A percentile compares a stretch with the other conserved stretches of the same genome.
Evolutionary conservation across 2,329 filamentous ascomycete genomes (phyloP).

Genomic region (Phaeosphaeria sp.): DNA sequence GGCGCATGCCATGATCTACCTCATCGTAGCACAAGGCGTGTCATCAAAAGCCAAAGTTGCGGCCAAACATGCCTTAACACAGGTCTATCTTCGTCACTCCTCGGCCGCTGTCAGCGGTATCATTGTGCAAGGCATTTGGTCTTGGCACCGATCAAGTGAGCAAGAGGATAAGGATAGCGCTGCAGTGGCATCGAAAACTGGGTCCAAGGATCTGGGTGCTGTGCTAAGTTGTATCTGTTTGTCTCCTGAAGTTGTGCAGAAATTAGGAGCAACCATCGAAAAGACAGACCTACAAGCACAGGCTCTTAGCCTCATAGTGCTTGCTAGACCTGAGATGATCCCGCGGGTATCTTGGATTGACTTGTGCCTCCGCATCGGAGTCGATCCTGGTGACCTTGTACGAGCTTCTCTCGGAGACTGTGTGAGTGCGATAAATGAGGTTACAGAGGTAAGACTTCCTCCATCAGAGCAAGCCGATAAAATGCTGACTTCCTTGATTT

Average conservation of each 20-base stretch:
- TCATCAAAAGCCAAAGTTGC: constrained; percentile 69
- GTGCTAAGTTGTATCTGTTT: constrained; percentile 70
- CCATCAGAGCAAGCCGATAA: constrained; percentile 14
- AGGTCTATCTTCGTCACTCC: constrained; percentile 65
- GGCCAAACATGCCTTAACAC: constrained; percentile 67
- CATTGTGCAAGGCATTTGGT: constrained; percentile 78
- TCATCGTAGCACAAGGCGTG: constrained; percentile 69
- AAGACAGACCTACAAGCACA: constrained; percentile 68
- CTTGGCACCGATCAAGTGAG: constrained; percentile 74
- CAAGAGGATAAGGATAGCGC: constrained; percentile 79
- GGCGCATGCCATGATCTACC: constrained; percentile 85
- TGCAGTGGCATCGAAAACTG: constrained; percentile 69
- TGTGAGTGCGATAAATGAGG: constrained; percentile 69
- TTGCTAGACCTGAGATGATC: constrained; percentile 80
- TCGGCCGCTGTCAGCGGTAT: constrained; percentile 66
- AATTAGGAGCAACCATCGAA: constrained; percentile 53
- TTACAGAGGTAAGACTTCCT: constrained; percentile 59
- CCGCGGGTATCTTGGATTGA: constrained; percentile 88
- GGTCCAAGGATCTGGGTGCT: constrained; percentile 67
- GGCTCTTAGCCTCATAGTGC: constrained; percentile 76
- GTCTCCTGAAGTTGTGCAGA: constrained; percentile 58
- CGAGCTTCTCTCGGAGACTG: constrained; percentile 68
- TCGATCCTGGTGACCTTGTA: constrained; percentile 84
- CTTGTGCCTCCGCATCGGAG: constrained; percentile 76
- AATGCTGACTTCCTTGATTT: background rate